Evolutionary conservation across 1,284 basidiomycete species (phyloP).

Genomic region (Heterobasidion parviporum): DNA sequence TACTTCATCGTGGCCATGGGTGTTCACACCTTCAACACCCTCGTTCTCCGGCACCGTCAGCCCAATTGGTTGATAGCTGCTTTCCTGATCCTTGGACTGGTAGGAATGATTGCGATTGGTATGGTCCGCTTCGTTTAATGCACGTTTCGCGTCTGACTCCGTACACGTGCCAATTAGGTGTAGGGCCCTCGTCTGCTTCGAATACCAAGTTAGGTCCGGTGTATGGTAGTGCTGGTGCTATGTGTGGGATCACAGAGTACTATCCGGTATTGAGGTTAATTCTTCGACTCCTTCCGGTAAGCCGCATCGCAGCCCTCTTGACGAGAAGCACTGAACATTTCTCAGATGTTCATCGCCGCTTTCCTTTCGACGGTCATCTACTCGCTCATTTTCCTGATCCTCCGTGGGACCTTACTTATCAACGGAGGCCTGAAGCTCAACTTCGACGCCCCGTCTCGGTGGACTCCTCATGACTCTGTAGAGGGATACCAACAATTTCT

Average conservation of each 20-base stretch:
- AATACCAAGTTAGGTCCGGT: conserved; percentile 20
- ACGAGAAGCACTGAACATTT: no score
- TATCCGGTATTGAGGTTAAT: conserved; percentile 37
- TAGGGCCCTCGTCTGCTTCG: conserved; percentile 30
- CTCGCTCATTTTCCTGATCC: conserved; percentile 46
- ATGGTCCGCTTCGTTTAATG: conserved; percentile 33
- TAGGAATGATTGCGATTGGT: conserved; percentile 34
- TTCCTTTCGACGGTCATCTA: conserved; percentile 48
- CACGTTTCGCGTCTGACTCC: conserved; percentile 1
- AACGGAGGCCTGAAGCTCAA: conserved; percentile 37
- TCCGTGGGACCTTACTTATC: conserved; percentile 42
- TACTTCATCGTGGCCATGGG: conserved; percentile 61
- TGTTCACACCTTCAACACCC: conserved; percentile 59
- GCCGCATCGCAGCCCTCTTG: not conserved
- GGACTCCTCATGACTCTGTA: conserved; percentile 24
- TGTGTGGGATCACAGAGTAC: conserved; percentile 40
- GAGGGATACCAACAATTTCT: conserved; percentile 55
- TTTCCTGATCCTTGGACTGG: not conserved
- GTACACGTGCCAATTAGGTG: conserved; percentile 18
- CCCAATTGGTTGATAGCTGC: conserved; percentile 35
- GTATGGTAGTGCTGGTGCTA: conserved; percentile 44
- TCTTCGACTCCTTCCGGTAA: conserved; percentile 54
- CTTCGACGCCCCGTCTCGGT: conserved; percentile 36
- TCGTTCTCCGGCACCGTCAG: conserved; percentile 48
- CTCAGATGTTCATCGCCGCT: conserved; percentile 48